Conservation (phyloP, 23 red algal genomes). For the Pyropia yezoensis region DNA sequence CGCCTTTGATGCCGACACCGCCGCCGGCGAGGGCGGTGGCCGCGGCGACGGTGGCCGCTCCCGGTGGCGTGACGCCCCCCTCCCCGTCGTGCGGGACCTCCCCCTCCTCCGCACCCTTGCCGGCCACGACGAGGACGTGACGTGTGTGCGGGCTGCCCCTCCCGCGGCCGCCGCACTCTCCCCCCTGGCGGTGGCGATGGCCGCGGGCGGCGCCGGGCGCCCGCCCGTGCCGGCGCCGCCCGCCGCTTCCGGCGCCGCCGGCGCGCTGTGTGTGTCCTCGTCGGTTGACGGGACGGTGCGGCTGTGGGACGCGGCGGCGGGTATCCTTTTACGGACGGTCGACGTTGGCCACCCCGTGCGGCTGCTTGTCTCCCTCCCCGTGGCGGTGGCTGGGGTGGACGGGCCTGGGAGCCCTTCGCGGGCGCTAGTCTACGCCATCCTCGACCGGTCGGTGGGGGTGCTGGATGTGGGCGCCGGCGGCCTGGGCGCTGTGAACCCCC, state of each 20-base stretch:
- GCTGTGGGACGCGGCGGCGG: conserved; percentile 41
- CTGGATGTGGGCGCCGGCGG: no score
- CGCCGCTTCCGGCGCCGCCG: neutral
- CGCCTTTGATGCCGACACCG: conserved; percentile 12
- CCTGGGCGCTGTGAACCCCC: no score
- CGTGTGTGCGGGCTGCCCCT: neutral
- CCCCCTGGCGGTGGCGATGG: neutral
- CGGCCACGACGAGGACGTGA: conserved; percentile 5
- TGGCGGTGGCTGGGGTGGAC: no score
- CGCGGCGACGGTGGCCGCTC: neutral
- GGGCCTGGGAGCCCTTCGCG: no score
- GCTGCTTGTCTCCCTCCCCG: neutral
- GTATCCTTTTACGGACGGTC: conserved; percentile 29
- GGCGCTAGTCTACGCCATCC: no score
- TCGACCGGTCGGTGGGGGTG: no score
- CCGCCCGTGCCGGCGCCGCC: no score
- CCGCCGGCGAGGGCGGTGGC: conserved; percentile 5
- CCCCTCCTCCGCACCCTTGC: conserved; percentile 11
- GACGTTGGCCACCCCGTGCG: conserved; percentile 31
- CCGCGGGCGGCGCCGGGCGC: no score
- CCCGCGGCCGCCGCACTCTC: conserved; percentile 1
- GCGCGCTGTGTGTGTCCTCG: conserved; percentile 25
- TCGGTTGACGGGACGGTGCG: conserved; percentile 45
- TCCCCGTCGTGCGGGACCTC: neutral
- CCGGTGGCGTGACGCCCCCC: no score